Evolutionary conservation across 495 filamentous ascomycete genomes (phyloP), one percentile per base, ranked within the genome.

Genomic region (Trypethelium eluteriae): DNA sequence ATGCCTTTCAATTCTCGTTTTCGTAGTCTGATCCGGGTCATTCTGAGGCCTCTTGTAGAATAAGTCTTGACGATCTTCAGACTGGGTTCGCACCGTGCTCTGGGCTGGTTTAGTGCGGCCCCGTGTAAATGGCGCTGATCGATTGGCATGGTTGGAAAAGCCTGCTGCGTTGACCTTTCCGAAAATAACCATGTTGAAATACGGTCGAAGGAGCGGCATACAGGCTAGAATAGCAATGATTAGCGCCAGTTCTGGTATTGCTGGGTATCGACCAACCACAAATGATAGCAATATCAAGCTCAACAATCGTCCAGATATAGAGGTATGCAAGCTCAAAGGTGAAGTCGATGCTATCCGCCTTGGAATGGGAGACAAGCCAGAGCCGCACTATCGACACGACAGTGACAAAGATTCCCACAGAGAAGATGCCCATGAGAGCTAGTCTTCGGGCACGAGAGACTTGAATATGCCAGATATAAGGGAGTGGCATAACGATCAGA

Each of bases 391-490:
- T 64, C 25, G 62, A 47, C 7, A 64, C 62, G 34, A 18, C 25
- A 36, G 41, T 64, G 38, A 59, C 53, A 14, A 64, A 64, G 16
- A 34, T 32, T 50, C 64, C 64, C 6, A 66, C 41, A 25, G 62
- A 18, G 36, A 64, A 64, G n/a, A 64, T 34, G 62, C 25, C 62
- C 9, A 50, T 38, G 62, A 64, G 62, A 39, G 34, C 62, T 10
- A 64, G 25, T 16, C 25, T 46, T 14, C 49, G 62, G 47, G 62
- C 39, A 9, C 25, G 41, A 35, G 32, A 35, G 3, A 50, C 39
- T 46, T 69, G 63, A 16, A 69, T 56, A 34, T 66, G 39, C 67
- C 63, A 62, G 11, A 69, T 64, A 32, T 56, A 39, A 16, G 63
- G 53, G n/a, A 69, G 32, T 2, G 67, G 67, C 14, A 69, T 11